These are phyloP conservation scores for Flaveria brownii DNA, from an alignment of 129 eudicot species.

Conservation along the genomic window DNA sequence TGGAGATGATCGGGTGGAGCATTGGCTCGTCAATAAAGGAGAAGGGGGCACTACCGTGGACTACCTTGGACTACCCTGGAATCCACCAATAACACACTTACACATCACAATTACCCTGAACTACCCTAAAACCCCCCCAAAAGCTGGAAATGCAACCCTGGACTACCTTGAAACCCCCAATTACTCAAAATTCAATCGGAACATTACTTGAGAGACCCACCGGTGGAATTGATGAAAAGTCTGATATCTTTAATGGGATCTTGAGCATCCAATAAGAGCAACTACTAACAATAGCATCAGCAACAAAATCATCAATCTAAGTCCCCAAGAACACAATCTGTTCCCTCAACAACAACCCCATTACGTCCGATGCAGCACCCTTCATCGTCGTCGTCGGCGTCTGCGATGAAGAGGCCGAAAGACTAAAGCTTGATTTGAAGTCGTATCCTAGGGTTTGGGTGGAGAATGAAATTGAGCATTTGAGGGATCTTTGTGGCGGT, in stretches of 20 bases:
- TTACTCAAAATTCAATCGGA: neutral
- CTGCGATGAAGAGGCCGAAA: conserved; percentile 53
- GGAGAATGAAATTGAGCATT: conserved; percentile 36
- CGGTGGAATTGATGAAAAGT: conserved; percentile 76
- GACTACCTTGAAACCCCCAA: too few species aligned
- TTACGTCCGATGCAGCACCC: conserved; percentile 68
- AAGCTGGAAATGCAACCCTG: too few species aligned
- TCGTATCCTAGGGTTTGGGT: conserved; percentile 28
- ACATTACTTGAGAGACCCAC: conserved; percentile 75
- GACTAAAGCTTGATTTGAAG: conserved; percentile 12
- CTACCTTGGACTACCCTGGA: too few species aligned
- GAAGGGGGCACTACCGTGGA: too few species aligned
- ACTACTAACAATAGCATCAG: conserved; percentile 85
- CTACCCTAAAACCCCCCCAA: too few species aligned
- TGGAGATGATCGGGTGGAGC: too few species aligned
- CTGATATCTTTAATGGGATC: conserved; percentile 76
- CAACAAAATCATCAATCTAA: conserved; percentile 77
- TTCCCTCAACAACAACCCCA: conserved; percentile 77
- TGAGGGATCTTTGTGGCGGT: conserved; percentile 25
- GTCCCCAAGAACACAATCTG: conserved; percentile 79
- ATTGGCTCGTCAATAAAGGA: too few species aligned
- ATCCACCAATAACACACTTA: too few species aligned
- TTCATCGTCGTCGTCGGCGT: conserved; percentile 66
- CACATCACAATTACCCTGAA: too few species aligned
- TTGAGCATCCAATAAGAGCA: conserved; percentile 82